A percentile compares a stretch with the other conserved stretches of the same genome.
Conservation (phyloP, 768 basidiomycete species). For the Trametes cubensis region DNA sequence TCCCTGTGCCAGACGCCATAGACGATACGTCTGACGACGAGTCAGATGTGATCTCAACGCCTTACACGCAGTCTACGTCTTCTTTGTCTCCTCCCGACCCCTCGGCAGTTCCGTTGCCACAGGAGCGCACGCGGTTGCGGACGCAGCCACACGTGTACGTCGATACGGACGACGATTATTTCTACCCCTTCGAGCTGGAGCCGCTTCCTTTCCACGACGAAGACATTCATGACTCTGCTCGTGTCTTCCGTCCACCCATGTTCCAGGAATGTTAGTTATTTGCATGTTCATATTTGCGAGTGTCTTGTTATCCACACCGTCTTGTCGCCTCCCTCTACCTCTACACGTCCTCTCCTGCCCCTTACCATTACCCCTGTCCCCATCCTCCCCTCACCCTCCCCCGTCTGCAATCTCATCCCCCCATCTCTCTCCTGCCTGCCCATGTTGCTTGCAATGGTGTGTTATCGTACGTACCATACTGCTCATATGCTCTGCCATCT, state of each 20-base stretch:
- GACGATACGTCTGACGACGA: constrained; percentile 87
- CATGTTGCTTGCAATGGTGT: constrained; percentile 25
- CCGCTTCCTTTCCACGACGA: constrained; percentile 70
- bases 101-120: constrained; percentile 51
- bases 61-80: constrained; percentile 61
- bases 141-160: constrained; percentile 60
- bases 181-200: constrained; percentile 69
- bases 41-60: constrained; percentile 69
- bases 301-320: constrained; percentile 21
- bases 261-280: constrained; percentile 65
- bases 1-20: constrained; percentile 77
- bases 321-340: neutral
- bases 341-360: constrained; percentile 9
- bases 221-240: constrained; percentile 45
- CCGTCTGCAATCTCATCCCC: neutral
- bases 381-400: neutral
- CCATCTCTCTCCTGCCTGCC: constrained; percentile 1
- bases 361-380: constrained; percentile 1
- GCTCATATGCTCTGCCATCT: constrained; percentile 23
- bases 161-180: constrained; percentile 59
- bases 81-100: constrained; percentile 56
- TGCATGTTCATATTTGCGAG: constrained; percentile 16
- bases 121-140: constrained; percentile 52
- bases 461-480: constrained; percentile 25
- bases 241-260: constrained; percentile 38